Evolutionary conservation across 345 rosid genomes (phyloP), one percentile per base, ranked within the genome.

Genomic region (Populus alba): DNA sequence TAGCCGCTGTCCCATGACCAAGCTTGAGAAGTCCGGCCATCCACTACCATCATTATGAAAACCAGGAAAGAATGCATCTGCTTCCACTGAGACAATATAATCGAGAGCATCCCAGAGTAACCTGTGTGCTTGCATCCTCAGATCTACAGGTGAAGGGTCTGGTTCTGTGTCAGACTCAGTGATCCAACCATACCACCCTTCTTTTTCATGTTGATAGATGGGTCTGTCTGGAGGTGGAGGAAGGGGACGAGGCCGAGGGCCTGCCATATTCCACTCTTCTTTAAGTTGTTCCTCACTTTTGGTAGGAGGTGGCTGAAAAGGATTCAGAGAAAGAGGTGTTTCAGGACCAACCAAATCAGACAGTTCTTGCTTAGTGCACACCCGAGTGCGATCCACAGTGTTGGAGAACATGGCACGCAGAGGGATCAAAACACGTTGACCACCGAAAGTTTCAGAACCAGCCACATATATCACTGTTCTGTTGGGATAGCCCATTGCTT

Each of bases 101-200:
- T 97, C 99, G 86, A 97, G 97, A 55, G 99, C 97, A 87, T 92
- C 97, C 97, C 95, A 94, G 72, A 97, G 82, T 81, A 97, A 87
- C 81, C 93, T 88, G 81, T 94, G 99, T 1, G 98, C 99, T 87
- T 89, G 93, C 81, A 79, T 86, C 84, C 97, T 91, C 83, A 90
- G 89, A 90, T 92, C 94, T 66, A 83, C 75, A 59, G 90, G 91
- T 67, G 96, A 90, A 78, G 92, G 97, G 47, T 78, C 88, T 77
- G 99, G 98, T 87, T 97, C 97, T 51, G 87, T 80, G 78, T 91
- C 91, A 69, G 85, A 88, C 85, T 92, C 93, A 2, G 90, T 82
- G 74, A 97, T 81, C 99, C 99, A 97, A 85, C 96, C 95, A 85
- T 94, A 97, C 98, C 99, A 97, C 13, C 99, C 99, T 87, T 97